Conservation (phyloP, 164 flowering plant genomes). For the Cinnamomum micranthum region DNA sequence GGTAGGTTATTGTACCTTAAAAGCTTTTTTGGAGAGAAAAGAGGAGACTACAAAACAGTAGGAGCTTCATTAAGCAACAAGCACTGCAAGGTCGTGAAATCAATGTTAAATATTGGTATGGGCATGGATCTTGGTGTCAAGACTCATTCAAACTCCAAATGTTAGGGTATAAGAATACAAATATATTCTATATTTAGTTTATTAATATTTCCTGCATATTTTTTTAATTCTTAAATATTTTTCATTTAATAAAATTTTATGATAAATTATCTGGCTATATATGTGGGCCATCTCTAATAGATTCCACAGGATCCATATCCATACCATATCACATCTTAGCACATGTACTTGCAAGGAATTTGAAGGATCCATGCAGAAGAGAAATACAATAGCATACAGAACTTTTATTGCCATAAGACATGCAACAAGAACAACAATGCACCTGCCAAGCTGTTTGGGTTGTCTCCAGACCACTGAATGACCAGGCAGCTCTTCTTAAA, state of each 20-base stretch:
- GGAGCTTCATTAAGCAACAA: background rate
- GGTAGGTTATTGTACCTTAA: too few relatives aligned
- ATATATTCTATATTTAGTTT: too few relatives aligned
- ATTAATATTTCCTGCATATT: too few relatives aligned
- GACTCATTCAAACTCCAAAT: too few relatives aligned
- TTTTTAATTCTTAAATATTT: background rate
- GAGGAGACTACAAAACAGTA: background rate
- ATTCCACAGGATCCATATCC: background rate
- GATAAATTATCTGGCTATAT: background rate
- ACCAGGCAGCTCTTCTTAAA: slow-evolving; percentile 72
- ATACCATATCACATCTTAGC: background rate
- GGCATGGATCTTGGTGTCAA: background rate
- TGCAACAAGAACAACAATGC: background rate
- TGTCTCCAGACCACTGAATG: slow-evolving; percentile 98
- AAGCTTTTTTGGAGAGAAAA: background rate
- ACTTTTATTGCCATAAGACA: background rate
- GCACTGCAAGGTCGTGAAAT: background rate
- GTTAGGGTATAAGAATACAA: too few relatives aligned
- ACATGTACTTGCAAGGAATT: background rate
- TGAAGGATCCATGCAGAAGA: background rate
- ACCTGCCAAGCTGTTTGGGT: slow-evolving; percentile 99
- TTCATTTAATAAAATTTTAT: too few relatives aligned
- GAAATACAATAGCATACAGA: background rate
- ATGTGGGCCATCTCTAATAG: background rate
- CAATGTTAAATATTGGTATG: background rate